phyloP scores from a whole-genome alignment of 2,329 filamentous ascomycete species.

The Chalara sp. region DNA sequence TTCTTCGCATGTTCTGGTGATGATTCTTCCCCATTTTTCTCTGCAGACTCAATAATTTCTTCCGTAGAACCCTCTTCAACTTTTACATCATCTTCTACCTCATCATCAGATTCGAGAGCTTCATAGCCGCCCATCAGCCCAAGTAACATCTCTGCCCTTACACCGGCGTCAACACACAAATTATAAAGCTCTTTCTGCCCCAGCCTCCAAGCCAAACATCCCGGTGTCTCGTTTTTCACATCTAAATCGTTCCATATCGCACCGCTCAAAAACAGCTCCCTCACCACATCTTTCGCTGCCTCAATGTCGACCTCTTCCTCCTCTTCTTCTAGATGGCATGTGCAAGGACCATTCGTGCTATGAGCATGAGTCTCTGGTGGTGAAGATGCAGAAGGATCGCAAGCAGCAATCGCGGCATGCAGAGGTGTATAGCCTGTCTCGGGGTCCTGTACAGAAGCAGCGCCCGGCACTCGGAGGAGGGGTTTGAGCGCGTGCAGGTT shows the following conservation, averaged over 20 bases:
- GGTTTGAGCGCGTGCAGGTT: slow-evolving; percentile 28
- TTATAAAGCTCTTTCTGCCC: slow-evolving; percentile 68
- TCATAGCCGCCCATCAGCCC: slow-evolving; percentile 78
- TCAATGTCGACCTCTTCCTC: slow-evolving; percentile 37
- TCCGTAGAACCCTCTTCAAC: slow-evolving; percentile 25
- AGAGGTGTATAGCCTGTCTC: slow-evolving; percentile 82
- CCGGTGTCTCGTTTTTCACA: slow-evolving; percentile 78
- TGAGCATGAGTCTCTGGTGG: background rate
- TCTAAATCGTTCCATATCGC: slow-evolving; percentile 98
- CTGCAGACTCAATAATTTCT: slow-evolving; percentile 15
- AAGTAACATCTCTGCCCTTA: slow-evolving; percentile 82
- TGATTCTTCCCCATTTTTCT: slow-evolving; percentile 15
- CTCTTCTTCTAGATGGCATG: slow-evolving; percentile 14
- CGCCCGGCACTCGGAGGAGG: slow-evolving; percentile 28
- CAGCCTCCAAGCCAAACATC: slow-evolving; percentile 71
- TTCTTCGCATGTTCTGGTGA: slow-evolving; percentile 15
- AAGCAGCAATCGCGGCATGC: slow-evolving; percentile 82
- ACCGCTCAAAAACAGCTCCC: slow-evolving; percentile 75
- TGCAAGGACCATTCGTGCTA: no score
- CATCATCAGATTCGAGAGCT: slow-evolving; percentile 48
- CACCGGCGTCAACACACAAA: slow-evolving; percentile 80
- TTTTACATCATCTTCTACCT: slow-evolving; percentile 35
- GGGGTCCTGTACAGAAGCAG: slow-evolving; percentile 75
- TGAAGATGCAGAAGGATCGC: slow-evolving; percentile 22
- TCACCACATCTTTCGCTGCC: slow-evolving; percentile 60